Evolutionary conservation across 2,329 filamentous ascomycete genomes (phyloP).

Genomic region (Microcyclosporella mali): DNA sequence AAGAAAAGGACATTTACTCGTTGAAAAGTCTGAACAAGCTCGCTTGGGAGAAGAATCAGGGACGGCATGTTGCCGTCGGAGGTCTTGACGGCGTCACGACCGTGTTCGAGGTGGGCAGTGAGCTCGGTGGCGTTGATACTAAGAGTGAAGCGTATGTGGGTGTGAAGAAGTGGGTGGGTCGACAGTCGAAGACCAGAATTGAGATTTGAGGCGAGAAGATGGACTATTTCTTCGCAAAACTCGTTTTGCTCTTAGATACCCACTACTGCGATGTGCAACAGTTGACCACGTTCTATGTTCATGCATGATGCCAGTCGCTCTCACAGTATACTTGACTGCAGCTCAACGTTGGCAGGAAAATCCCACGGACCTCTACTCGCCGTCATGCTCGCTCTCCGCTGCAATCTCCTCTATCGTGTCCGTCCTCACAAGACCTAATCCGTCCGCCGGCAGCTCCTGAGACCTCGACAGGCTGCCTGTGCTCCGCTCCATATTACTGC

Average conservation of each 20-base stretch:
- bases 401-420: constrained; percentile 16
- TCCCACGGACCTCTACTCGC: background rate
- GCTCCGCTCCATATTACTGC: constrained; percentile 15
- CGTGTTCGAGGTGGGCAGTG: constrained; percentile 82
- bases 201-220: constrained; percentile 8
- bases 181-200: constrained; percentile 23
- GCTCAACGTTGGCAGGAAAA: no score
- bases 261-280: no score
- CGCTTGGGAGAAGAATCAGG: constrained; percentile 87
- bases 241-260: no score
- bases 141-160: constrained; percentile 87
- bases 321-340: no score
- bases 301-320: no score
- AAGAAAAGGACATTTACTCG: constrained; percentile 36
- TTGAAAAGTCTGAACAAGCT: constrained; percentile 83
- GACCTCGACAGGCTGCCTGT: constrained; percentile 14
- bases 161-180: constrained; percentile 81
- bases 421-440: constrained; percentile 8
- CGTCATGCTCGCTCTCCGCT: constrained; percentile 6
- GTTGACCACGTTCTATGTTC: no score
- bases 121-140: constrained; percentile 73
- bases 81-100: constrained; percentile 87
- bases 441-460: constrained; percentile 6
- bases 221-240: no score
- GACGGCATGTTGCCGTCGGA: constrained; percentile 78